Base-by-base conservation (phyloP, 2,329 filamentous ascomycete genomes). In the Daldinia sp. region DNA sequence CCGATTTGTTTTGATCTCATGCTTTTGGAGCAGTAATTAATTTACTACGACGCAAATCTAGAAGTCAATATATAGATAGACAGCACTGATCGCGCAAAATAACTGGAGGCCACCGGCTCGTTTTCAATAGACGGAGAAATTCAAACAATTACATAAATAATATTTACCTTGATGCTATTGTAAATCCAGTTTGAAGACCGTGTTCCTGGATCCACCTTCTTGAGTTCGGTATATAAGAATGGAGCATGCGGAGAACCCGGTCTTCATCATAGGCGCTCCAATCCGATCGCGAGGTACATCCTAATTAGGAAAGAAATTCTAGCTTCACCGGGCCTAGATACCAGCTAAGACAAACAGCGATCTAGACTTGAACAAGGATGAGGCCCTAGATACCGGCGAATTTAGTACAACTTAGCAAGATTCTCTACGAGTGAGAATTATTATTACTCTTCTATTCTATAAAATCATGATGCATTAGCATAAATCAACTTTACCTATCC, bases 161-260 rank as follows among this genome's bases (percentile, higher is more conserved):
- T 34, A 23, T 43, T 19, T 19, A 11, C 47, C 27, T 43, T 57
- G 51, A 64, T 62, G 58, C n/a, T 58, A 61, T 54, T 3, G 13
- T 64, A 64, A 61, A 58, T 29, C 48, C 29, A 48, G 55, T 37
- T 43, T 35, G 23, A 15, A n/a, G 21, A 2, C 15, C 11, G 23
- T 48, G 43, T 23, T 37, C 30, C 56, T 17, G 52, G 29, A 35
- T 51, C 53, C 53, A 45, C 56, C 29, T 37, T 15, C 37, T 45
- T 39, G 29, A n/a, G 39, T 58, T 49, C 52, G 63, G 61, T 47
- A 54, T 64, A 37, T 48, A 57, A 34, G 29, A 58, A 45, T 41
- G 21, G 32, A 27, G 11, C 13, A 41, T 67, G 64, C 61, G 64
- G 64, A 67, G 64, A 67, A 67, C 64, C 61, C 41, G 17, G 61